A percentile compares a stretch with the other conserved stretches of the same genome.
Evolutionary conservation across 2,329 filamentous ascomycete genomes (phyloP).

Genomic region (Sporothrix luriei): DNA sequence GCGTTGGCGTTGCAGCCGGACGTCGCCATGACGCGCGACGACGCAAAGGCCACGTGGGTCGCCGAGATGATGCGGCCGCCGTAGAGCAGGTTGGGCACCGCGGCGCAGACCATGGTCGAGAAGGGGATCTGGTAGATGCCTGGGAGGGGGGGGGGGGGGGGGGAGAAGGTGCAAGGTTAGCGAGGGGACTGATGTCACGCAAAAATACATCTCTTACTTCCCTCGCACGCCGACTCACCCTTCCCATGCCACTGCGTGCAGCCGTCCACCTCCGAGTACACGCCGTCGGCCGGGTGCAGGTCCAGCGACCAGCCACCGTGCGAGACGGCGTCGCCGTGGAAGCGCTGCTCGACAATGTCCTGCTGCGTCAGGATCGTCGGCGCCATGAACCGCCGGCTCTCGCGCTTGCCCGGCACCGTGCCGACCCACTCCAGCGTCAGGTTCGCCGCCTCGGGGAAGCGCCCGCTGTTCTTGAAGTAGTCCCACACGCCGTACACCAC

Average conservation of each 20-base stretch:
- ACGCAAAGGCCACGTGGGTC: conserved; percentile 38
- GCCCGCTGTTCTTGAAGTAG: conserved; percentile 40
- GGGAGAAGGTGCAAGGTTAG: no score
- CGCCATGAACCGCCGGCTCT: conserved; percentile 38
- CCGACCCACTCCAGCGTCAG: conserved; percentile 39
- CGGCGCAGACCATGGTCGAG: conserved; percentile 38
- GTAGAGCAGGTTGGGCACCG: conserved; percentile 39
- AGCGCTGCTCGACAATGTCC: conserved; percentile 39
- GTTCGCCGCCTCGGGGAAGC: conserved; percentile 39
- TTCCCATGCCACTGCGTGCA: conserved; percentile 39
- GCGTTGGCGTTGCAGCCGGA: conserved; percentile 38
- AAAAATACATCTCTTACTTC: no score
- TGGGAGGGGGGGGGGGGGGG: no score
- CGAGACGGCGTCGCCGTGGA: conserved; percentile 38
- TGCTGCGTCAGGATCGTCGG: conserved; percentile 39
- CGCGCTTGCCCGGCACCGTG: conserved; percentile 39
- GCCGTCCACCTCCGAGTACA: conserved; percentile 39
- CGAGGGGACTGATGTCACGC: no score
- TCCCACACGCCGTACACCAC: conserved; percentile 39
- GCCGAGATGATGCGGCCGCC: conserved; percentile 39
- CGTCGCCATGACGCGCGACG: conserved; percentile 39
- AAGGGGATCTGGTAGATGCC: conserved; percentile 39
- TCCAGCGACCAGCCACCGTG: conserved; percentile 40
- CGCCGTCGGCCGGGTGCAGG: conserved; percentile 39
- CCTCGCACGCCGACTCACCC: no score